These are phyloP conservation scores for Rhododendron ferrugineum DNA, from an alignment of 148 eudicot species.

Conservation along the genomic window DNA sequence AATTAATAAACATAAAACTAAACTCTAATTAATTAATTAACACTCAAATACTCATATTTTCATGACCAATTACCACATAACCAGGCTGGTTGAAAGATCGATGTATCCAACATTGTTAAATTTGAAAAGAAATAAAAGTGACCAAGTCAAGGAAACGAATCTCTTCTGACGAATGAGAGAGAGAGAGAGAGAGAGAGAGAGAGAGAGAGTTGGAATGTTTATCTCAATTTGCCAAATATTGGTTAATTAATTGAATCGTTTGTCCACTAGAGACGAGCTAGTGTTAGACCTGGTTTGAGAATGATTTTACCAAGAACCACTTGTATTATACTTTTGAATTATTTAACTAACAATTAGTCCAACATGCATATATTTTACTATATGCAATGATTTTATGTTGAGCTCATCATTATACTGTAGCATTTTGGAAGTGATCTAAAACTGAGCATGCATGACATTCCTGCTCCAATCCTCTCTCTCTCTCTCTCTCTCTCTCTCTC, in stretches of 20 bases:
- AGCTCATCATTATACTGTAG: background rate
- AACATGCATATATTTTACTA: background rate
- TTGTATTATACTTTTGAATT: no score
- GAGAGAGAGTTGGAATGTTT: background rate
- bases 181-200: background rate
- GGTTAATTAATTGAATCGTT: background rate
- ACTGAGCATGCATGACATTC: background rate
- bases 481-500: background rate
- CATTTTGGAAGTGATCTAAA: background rate
- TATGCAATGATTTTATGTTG: background rate
- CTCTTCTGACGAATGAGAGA: background rate
- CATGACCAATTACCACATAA: background rate
- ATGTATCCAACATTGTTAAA: background rate
- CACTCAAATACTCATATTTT: background rate
- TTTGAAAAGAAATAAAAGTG: background rate
- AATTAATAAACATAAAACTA: background rate
- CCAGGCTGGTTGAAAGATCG: background rate
- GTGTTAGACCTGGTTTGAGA: background rate
- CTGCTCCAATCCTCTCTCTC: background rate
- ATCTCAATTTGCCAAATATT: background rate
- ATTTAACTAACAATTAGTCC: background rate
- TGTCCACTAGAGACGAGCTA: background rate
- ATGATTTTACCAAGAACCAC: constrained; percentile 1
- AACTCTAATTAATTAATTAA: background rate
- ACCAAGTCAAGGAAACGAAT: background rate